A percentile compares a stretch with the other conserved stretches of the same genome.
phyloP scores from a whole-genome alignment of 768 basidiomycete species.

The Boletus vinaceobasis region DNA sequence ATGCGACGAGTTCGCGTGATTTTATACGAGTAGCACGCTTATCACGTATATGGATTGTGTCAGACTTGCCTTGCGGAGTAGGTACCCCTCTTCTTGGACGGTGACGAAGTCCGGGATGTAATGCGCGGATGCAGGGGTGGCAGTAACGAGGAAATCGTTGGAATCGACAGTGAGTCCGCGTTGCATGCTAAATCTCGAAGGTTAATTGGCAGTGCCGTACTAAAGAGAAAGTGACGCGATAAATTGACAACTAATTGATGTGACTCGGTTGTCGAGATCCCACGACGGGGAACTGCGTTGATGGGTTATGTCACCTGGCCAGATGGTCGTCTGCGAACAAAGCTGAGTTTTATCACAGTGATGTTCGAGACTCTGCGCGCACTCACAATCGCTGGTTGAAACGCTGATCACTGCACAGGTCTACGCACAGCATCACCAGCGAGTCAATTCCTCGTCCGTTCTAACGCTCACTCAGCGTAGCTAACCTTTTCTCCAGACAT shows the following conservation, averaged over 20 bases:
- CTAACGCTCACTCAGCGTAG: not conserved
- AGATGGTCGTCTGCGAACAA: not conserved
- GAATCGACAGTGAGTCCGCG: slow-evolving; percentile 1
- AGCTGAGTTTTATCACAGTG: not conserved
- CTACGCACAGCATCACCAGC: not conserved
- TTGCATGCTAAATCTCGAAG: slow-evolving; percentile 12
- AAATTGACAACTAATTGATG: not conserved
- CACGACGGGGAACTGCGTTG: slow-evolving; percentile 17
- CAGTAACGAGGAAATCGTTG: slow-evolving; percentile 18
- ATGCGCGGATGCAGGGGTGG: slow-evolving; percentile 40
- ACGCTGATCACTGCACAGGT: too few species aligned
- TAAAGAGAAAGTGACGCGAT: not conserved
- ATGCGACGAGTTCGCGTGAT: not conserved
- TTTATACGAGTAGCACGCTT: not conserved
- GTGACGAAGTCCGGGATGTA: slow-evolving; percentile 80
- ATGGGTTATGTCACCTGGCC: not conserved
- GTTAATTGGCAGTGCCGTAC: not conserved
- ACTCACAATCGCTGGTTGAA: too few species aligned
- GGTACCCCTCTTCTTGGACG: slow-evolving; percentile 71
- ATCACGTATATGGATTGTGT: not conserved
- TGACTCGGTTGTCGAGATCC: slow-evolving; percentile 2
- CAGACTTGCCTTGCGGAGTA: slow-evolving; percentile 65
- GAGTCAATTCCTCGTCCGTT: not conserved
- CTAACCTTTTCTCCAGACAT: not conserved
- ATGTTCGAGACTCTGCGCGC: not conserved